Evolutionary conservation across 768 basidiomycete genomes (phyloP).

Genomic region (Auriscalpium vulgare): DNA sequence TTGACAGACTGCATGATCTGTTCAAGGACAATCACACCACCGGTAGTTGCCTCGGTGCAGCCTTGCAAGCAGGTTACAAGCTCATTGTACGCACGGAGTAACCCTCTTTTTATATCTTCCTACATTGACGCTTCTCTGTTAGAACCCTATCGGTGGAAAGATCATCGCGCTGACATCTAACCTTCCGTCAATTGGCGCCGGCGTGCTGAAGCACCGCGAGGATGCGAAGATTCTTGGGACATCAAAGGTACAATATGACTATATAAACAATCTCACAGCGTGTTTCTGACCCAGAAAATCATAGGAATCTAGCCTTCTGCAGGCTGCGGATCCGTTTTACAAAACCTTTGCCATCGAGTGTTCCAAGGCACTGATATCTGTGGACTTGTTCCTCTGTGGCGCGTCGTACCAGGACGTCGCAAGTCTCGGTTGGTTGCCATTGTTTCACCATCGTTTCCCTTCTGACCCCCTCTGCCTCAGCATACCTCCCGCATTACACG

Average conservation of each 20-base stretch:
- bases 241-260: constrained; percentile 51
- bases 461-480: constrained; percentile 30
- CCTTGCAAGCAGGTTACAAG: constrained; percentile 93
- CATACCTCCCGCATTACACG: constrained; percentile 92
- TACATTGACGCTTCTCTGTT: constrained; percentile 21
- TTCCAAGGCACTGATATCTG: constrained; percentile 91
- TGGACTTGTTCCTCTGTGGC: constrained; percentile 99
- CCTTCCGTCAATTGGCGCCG: constrained; percentile 81
- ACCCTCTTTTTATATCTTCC: neutral
- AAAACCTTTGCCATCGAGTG: constrained; percentile 99
- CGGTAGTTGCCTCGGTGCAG: constrained; percentile 94
- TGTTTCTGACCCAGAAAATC: neutral
- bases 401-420: constrained; percentile 95
- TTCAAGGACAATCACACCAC: constrained; percentile 91
- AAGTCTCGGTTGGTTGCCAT: constrained; percentile 58
- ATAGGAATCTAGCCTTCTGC: constrained; percentile 85
- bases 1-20: constrained; percentile 88
- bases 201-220: constrained; percentile 91
- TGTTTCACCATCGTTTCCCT: neutral
- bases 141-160: constrained; percentile 89
- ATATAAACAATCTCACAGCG: neutral
- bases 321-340: constrained; percentile 93
- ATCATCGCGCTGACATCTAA: constrained; percentile 81
- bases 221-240: constrained; percentile 96
- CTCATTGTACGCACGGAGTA: constrained; percentile 56